Conservation (phyloP, 768 basidiomycete genomes). For the Leccinum truebloodii region DNA sequence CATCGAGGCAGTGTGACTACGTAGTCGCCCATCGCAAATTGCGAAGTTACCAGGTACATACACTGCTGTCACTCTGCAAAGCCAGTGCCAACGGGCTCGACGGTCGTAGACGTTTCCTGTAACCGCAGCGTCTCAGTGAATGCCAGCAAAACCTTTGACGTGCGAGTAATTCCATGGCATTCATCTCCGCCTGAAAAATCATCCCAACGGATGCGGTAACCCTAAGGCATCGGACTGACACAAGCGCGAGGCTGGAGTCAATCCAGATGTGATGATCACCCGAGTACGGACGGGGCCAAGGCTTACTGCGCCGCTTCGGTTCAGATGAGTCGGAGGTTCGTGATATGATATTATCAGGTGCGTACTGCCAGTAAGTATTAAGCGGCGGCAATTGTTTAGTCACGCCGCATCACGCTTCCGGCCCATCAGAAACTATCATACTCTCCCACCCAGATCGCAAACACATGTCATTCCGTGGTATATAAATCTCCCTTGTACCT, state of each 20-base stretch:
- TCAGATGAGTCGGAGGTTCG: background rate
- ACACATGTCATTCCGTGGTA: constrained; percentile 10
- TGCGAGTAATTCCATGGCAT: background rate
- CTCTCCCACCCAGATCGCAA: background rate
- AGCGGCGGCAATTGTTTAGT: background rate
- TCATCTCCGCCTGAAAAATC: background rate
- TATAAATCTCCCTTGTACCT: constrained; percentile 4
- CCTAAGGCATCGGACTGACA: no score
- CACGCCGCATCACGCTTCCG: background rate
- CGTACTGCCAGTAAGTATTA: no score
- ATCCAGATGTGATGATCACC: no score
- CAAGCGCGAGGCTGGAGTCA: no score
- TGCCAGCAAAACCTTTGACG: background rate
- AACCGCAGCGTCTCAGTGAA: background rate
- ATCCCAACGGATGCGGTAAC: background rate
- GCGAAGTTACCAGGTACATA: no score
- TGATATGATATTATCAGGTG: no score
- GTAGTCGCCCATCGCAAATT: no score
- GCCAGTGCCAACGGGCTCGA: background rate
- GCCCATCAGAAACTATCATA: background rate
- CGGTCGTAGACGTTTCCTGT: background rate
- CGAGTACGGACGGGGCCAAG: no score
- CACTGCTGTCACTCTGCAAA: background rate
- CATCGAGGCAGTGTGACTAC: background rate
- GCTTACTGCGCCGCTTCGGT: background rate